phyloP scores from a whole-genome alignment of 345 rosid species.

The Combretum micranthum region DNA sequence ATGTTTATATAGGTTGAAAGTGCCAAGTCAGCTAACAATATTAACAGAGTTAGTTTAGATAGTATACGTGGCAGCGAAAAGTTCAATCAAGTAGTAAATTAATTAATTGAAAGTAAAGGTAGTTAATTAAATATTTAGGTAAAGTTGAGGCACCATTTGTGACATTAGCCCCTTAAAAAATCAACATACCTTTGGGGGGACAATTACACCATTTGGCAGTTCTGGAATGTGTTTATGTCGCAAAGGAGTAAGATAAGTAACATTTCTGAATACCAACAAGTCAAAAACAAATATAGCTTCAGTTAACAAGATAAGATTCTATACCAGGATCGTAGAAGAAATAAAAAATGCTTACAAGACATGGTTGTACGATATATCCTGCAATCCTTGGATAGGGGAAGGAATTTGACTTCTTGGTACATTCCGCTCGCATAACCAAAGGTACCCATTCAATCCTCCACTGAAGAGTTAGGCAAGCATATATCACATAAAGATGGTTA shows the following conservation, averaged over 20 bases:
- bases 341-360: conserved; percentile 47
- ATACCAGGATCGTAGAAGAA: conserved; percentile 10
- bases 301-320: not conserved
- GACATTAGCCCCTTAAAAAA: too few relatives aligned
- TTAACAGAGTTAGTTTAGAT: too few relatives aligned
- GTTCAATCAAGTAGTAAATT: too few relatives aligned
- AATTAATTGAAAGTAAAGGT: too few relatives aligned
- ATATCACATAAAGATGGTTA: conserved; percentile 11
- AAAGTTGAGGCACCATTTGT: too few relatives aligned
- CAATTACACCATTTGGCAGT: conserved; percentile 61
- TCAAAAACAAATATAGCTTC: conserved; percentile 6
- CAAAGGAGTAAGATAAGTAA: conserved; percentile 56
- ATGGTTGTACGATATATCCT: conserved; percentile 52
- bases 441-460: conserved; percentile 85
- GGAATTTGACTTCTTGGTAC: conserved; percentile 22
- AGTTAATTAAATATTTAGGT: too few relatives aligned
- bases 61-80: too few relatives aligned
- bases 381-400: conserved; percentile 73
- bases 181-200: conserved; percentile 62
- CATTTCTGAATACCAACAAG: conserved; percentile 44
- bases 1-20: too few relatives aligned
- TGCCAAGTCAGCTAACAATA: too few relatives aligned
- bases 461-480: conserved; percentile 35
- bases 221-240: conserved; percentile 53
- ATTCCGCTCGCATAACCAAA: conserved; percentile 70